Percentiles rank a stretch among this genome's conserved stretches.
phyloP scores from a whole-genome alignment of 2,329 filamentous ascomycete genomes.

The Aspergillus pseudoglaucus region DNA sequence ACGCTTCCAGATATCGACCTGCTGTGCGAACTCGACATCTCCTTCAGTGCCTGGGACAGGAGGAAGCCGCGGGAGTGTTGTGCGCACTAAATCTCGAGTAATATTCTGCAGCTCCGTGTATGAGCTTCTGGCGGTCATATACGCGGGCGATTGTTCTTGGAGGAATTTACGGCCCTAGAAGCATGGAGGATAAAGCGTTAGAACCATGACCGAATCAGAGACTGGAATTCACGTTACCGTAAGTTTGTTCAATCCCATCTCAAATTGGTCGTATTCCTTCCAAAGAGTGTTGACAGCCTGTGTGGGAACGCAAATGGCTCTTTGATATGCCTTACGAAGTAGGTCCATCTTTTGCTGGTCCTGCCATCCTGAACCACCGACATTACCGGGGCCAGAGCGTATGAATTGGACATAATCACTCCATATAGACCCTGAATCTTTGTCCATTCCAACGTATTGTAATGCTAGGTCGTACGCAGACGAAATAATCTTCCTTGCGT shows the following conservation, averaged over 20 bases:
- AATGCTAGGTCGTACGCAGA: constrained; percentile 91
- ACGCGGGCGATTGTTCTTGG: constrained; percentile 83
- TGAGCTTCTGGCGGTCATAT: constrained; percentile 92
- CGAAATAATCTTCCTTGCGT: constrained; percentile 70
- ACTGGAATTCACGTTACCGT: constrained; percentile 51
- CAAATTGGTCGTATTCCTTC: constrained; percentile 97
- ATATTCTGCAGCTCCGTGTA: constrained; percentile 88
- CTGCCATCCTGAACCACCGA: constrained; percentile 86
- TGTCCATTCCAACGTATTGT: constrained; percentile 81
- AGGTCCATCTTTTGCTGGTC: constrained; percentile 97
- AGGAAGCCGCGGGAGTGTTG: constrained; percentile 71
- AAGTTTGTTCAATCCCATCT: constrained; percentile 87
- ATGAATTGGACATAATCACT: constrained; percentile 92
- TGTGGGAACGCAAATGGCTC: constrained; percentile 80
- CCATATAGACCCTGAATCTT: constrained; percentile 85
- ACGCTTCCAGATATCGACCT: constrained; percentile 82
- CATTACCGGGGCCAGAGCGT: constrained; percentile 74
- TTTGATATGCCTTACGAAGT: constrained; percentile 85
- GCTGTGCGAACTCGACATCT: constrained; percentile 72
- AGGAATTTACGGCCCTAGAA: constrained; percentile 81
- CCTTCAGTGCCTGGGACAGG: constrained; percentile 82
- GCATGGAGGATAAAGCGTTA: neutral
- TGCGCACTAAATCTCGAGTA: constrained; percentile 67
- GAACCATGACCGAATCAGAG: neutral
- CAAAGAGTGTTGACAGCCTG: constrained; percentile 75